Conservation (phyloP, 2,329 filamentous ascomycete species). For the Chalara sp. region DNA sequence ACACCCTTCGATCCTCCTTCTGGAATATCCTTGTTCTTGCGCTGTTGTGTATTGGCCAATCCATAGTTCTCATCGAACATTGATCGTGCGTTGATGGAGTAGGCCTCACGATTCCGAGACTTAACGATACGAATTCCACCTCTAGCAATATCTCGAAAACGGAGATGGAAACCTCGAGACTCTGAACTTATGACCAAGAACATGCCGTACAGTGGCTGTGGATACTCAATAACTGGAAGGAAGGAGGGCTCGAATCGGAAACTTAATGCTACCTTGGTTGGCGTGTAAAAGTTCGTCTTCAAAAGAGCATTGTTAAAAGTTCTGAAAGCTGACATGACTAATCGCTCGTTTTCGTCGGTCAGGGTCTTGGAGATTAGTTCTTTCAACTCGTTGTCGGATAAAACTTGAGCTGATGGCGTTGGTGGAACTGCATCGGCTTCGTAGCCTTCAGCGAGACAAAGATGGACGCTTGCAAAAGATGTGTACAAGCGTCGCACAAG, state of each 20-base stretch:
- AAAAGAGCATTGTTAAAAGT: conserved; percentile 90
- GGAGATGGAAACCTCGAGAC: conserved; percentile 92
- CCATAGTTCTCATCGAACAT: conserved; percentile 99
- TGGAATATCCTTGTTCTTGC: conserved; percentile 99
- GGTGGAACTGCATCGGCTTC: conserved; percentile 47
- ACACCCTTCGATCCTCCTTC: conserved; percentile 98
- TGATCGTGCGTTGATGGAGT: conserved; percentile 91
- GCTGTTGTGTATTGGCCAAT: conserved; percentile 94
- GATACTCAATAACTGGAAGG: conserved; percentile 86
- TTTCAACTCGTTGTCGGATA: conserved; percentile 68
- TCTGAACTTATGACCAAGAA: conserved; percentile 97
- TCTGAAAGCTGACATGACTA: conserved; percentile 96
- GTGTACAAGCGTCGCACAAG: conserved; percentile 85
- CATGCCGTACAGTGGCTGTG: conserved; percentile 92
- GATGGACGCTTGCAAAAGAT: conserved; percentile 84
- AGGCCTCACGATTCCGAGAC: conserved; percentile 92
- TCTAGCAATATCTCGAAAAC: conserved; percentile 93
- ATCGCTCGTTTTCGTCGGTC: conserved; percentile 89
- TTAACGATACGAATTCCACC: conserved; percentile 98
- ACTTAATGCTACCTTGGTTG: conserved; percentile 94
- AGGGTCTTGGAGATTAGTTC: conserved; percentile 74
- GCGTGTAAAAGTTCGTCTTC: conserved; percentile 93
- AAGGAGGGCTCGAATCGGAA: conserved; percentile 90
- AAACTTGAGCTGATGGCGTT: conserved; percentile 56
- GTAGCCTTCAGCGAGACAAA: conserved; percentile 44